phyloP scores from a whole-genome alignment of 257 asterid genomes.

The Fraxinus pennsylvanica region DNA sequence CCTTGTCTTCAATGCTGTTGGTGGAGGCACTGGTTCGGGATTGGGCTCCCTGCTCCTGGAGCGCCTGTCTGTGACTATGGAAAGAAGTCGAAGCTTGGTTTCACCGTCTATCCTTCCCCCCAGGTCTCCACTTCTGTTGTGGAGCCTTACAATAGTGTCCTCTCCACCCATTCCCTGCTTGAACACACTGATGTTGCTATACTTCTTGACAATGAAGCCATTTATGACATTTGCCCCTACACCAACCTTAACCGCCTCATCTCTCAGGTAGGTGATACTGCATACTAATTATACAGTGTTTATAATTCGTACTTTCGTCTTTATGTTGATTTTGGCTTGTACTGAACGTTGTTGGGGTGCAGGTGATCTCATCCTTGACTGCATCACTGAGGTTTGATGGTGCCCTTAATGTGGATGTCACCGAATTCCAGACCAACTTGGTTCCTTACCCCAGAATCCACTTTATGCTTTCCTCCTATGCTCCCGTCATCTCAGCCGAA shows the following conservation, averaged over 20 bases:
- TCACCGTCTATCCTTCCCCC: conserved; percentile 46
- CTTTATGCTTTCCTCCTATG: conserved; percentile 49
- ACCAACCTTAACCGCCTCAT: conserved; percentile 45
- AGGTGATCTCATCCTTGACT: conserved; percentile 50
- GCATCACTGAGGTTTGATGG: conserved; percentile 49
- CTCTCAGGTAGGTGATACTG: conserved; percentile 34
- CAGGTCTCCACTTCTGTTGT: conserved; percentile 52
- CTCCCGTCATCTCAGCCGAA: conserved; percentile 43
- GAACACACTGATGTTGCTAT: conserved; percentile 52
- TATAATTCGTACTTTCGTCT: too few species aligned
- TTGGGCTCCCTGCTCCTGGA: too few species aligned
- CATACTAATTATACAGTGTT: too few species aligned
- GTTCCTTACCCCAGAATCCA: conserved; percentile 51
- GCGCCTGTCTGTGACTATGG: background rate
- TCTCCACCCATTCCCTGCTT: conserved; percentile 49
- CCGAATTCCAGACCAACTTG: conserved; percentile 47
- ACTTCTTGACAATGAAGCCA: conserved; percentile 45
- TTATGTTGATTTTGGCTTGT: background rate
- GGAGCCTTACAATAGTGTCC: conserved; percentile 49
- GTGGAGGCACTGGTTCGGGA: too few species aligned
- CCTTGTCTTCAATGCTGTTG: conserved; percentile 22
- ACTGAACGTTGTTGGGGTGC: background rate
- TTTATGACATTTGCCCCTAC: conserved; percentile 48
- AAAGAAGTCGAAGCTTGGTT: conserved; percentile 37
- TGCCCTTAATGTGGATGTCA: conserved; percentile 33